A percentile compares a stretch with the other conserved stretches of the same genome.
Evolutionary conservation across 2,329 filamentous ascomycete species (phyloP).

Genomic region (Stagonosporopsis cucurbitacearum): DNA sequence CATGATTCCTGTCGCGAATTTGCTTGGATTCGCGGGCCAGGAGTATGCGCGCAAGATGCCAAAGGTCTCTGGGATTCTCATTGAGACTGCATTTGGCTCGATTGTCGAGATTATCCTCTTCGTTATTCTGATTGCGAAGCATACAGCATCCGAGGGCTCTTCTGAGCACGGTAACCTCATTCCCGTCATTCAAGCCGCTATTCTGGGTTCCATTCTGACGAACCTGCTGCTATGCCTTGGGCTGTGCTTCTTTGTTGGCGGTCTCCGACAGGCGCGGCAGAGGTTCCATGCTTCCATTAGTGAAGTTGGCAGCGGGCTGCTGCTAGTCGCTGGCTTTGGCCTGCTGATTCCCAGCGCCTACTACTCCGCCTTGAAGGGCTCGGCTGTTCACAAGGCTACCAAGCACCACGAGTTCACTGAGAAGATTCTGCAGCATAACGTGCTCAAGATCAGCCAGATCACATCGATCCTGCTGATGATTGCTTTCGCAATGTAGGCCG

Average conservation of each 20-base stretch:
- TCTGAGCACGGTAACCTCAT: conserved; percentile 50
- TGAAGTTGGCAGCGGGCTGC: conserved; percentile 77
- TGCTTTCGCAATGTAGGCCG: conserved; percentile 56
- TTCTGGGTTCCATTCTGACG: conserved; percentile 80
- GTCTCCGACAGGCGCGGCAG: conserved; percentile 70
- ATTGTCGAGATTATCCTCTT: conserved; percentile 83
- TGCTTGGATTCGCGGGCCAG: conserved; percentile 75
- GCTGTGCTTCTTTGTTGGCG: conserved; percentile 79
- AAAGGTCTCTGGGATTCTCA: conserved; percentile 70
- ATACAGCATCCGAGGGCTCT: conserved; percentile 49
- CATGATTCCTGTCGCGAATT: conserved; percentile 77
- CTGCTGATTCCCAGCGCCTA: conserved; percentile 45
- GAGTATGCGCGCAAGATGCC: conserved; percentile 76
- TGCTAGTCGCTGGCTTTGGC: conserved; percentile 75
- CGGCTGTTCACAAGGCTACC: conserved; percentile 32
- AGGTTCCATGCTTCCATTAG: conserved; percentile 77
- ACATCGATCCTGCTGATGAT: conserved; percentile 47
- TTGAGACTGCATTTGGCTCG: conserved; percentile 68
- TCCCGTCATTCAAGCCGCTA: conserved; percentile 82
- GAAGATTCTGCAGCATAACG: conserved; percentile 42
- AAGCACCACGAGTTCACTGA: conserved; percentile 44
- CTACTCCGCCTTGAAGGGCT: conserved; percentile 53
- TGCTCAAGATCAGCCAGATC: conserved; percentile 45
- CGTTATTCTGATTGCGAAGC: conserved; percentile 70
- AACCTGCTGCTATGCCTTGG: conserved; percentile 82